Percentiles rank a stretch among this genome's conserved stretches.
These are phyloP conservation scores for Penicillium thymicola DNA, from an alignment of 2,329 filamentous ascomycete species.

Conservation along the genomic window DNA sequence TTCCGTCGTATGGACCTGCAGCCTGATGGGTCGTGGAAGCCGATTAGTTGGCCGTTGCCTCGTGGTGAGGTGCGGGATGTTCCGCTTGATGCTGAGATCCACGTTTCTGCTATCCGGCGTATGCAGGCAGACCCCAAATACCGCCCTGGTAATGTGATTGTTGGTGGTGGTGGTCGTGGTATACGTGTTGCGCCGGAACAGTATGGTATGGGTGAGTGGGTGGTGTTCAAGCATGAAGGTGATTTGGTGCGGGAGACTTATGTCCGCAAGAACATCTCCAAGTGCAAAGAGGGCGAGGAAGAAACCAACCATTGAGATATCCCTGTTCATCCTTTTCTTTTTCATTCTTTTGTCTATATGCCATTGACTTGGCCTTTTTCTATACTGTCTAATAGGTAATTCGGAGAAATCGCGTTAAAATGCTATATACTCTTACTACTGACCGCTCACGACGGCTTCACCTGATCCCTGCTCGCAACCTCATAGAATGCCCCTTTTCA, in stretches of 20 bases:
- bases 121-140: constrained; percentile 64
- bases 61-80: constrained; percentile 76
- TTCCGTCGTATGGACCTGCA: constrained; percentile 78
- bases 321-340: neutral
- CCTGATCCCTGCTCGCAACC: neutral
- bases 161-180: constrained; percentile 74
- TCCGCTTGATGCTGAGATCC: constrained; percentile 65
- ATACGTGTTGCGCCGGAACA: constrained; percentile 58
- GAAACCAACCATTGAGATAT: constrained; percentile 1
- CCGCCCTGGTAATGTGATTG: constrained; percentile 73
- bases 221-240: constrained; percentile 60
- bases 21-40: constrained; percentile 70
- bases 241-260: constrained; percentile 69
- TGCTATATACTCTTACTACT: neutral
- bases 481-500: neutral
- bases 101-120: constrained; percentile 69
- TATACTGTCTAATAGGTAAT: constrained; percentile 3
- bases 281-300: constrained; percentile 28
- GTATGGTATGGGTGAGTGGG: constrained; percentile 70
- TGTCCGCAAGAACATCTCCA: constrained; percentile 44
- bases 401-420: neutral
- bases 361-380: neutral
- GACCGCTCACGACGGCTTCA: no score
- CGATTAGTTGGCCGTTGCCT: constrained; percentile 76
- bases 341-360: neutral